These are phyloP conservation scores for Colletotrichum tamarilloi DNA, from an alignment of 2,329 filamentous ascomycete genomes.

Conservation along the genomic window DNA sequence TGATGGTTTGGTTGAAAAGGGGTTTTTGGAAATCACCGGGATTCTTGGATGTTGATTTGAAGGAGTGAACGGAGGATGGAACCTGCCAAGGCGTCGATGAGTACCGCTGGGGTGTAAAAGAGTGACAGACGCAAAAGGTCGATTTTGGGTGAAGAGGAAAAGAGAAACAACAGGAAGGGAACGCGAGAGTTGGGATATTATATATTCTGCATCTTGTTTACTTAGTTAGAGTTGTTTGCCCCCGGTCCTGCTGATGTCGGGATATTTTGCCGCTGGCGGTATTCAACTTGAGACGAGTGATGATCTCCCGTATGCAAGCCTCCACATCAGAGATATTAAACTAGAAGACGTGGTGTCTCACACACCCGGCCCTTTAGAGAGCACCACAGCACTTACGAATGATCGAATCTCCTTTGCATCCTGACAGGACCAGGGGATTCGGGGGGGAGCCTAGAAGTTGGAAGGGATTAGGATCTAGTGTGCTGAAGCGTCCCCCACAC, in stretches of 20 bases:
- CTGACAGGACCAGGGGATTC: neutral
- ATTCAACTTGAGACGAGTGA: conserved; percentile 32
- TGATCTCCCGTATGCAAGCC: conserved; percentile 35
- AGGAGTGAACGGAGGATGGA: conserved; percentile 31
- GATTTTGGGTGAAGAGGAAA: conserved; percentile 3
- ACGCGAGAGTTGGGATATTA: neutral
- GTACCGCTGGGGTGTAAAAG: conserved; percentile 21
- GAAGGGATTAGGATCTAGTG: neutral
- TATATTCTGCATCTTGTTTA: conserved; percentile 7
- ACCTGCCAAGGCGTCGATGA: conserved; percentile 33
- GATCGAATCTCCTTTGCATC: neutral
- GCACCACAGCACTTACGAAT: neutral
- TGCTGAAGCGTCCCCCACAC: neutral
- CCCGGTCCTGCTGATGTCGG: conserved; percentile 5
- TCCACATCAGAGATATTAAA: conserved; percentile 26
- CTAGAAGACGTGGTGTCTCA: conserved; percentile 17
- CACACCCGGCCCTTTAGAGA: neutral
- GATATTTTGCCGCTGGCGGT: conserved; percentile 11
- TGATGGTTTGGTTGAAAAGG: neutral
- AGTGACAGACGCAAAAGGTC: conserved; percentile 20
- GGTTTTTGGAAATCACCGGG: conserved; percentile 26
- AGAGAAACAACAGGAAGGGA: neutral
- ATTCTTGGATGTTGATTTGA: conserved; percentile 2
- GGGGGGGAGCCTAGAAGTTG: neutral
- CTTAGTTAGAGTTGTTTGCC: neutral